These are phyloP conservation scores for Termitomyces sp. DNA, from an alignment of 768 basidiomycete species.

Conservation along the genomic window DNA sequence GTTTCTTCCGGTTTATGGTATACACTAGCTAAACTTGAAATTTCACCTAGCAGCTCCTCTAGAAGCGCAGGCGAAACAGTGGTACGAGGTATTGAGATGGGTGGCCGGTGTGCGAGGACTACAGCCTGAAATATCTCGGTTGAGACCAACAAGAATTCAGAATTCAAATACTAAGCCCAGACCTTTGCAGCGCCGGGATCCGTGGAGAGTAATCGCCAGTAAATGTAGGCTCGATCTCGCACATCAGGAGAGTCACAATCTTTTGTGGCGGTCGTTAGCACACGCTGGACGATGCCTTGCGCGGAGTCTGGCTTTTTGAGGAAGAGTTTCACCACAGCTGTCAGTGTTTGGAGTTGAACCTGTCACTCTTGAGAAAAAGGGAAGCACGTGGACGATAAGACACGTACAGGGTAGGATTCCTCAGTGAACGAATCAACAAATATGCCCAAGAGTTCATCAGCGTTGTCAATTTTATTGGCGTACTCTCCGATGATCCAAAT, in stretches of 20 bases:
- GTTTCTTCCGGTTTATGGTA: slow-evolving; percentile 98
- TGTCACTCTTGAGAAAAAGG: slow-evolving; percentile 16
- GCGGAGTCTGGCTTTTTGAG: slow-evolving; percentile 91
- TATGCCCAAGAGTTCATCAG: slow-evolving; percentile 83
- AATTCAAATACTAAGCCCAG: slow-evolving; percentile 5
- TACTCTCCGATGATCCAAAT: slow-evolving; percentile 99
- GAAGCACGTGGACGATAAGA: background rate
- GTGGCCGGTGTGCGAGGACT: slow-evolving; percentile 86
- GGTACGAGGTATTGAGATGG: slow-evolving; percentile 88
- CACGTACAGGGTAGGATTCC: slow-evolving; percentile 80
- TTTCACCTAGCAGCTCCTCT: slow-evolving; percentile 88
- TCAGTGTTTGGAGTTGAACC: slow-evolving; percentile 80
- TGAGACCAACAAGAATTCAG: background rate
- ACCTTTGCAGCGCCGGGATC: slow-evolving; percentile 97
- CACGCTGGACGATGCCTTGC: slow-evolving; percentile 87
- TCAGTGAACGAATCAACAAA: slow-evolving; percentile 94
- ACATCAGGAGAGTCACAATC: slow-evolving; percentile 97
- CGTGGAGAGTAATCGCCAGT: slow-evolving; percentile 92
- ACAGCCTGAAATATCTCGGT: slow-evolving; percentile 43
- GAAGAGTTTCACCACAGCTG: slow-evolving; percentile 96
- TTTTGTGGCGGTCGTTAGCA: slow-evolving; percentile 91
- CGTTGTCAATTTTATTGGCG: slow-evolving; percentile 95
- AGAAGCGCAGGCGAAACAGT: slow-evolving; percentile 83
- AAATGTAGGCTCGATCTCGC: slow-evolving; percentile 94
- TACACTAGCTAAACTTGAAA: slow-evolving; percentile 86